Evolutionary conservation across 2,329 filamentous ascomycete genomes (phyloP).

Genomic region (Fusarium sp.): DNA sequence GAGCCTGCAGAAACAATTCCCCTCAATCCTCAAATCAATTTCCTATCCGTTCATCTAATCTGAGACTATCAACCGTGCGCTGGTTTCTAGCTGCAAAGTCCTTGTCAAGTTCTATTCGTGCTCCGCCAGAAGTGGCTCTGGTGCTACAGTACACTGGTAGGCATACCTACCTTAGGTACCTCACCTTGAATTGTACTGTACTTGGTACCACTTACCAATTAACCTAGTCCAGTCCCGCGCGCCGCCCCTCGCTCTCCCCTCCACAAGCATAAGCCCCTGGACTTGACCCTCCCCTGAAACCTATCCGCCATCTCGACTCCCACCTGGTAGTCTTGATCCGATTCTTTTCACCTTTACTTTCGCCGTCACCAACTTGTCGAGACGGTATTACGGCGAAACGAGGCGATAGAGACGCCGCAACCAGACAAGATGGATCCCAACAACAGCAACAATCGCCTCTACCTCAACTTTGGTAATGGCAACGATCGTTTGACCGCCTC

Average conservation of each 20-base stretch:
- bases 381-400: constrained; percentile 31
- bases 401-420: constrained; percentile 22
- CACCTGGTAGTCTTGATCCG: constrained; percentile 30
- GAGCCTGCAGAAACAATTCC: neutral
- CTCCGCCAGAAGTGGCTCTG: constrained; percentile 33
- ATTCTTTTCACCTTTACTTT: constrained; percentile 20
- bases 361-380: constrained; percentile 34
- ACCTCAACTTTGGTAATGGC: constrained; percentile 74
- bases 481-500: constrained; percentile 71
- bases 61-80: constrained; percentile 8
- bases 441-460: constrained; percentile 72
- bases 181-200: neutral
- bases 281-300: constrained; percentile 45
- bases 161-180: neutral
- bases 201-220: constrained; percentile 5
- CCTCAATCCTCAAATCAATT: neutral
- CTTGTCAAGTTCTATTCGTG: constrained; percentile 7
- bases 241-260: constrained; percentile 38
- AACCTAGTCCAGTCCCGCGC: constrained; percentile 24
- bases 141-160: constrained; percentile 17
- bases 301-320: constrained; percentile 42
- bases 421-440: constrained; percentile 61
- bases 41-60: constrained; percentile 5
- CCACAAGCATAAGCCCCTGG: constrained; percentile 39
- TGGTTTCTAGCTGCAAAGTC: constrained; percentile 3